Percentiles rank a stretch among this genome's conserved stretches.
Evolutionary conservation across 805 yeast species (phyloP).

Genomic region (Candida suzukii): DNA sequence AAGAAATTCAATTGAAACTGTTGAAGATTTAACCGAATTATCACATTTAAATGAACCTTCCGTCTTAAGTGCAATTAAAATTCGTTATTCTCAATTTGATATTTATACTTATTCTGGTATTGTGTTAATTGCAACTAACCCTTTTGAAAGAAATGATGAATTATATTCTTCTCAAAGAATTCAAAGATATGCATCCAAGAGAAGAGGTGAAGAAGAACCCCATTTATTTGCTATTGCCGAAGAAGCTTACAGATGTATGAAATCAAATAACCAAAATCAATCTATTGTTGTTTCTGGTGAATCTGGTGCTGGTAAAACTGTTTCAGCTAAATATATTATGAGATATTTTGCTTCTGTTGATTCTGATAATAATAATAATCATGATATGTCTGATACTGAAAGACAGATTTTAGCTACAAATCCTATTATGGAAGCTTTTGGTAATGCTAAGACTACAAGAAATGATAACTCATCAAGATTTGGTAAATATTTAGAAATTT

Average conservation of each 20-base stretch:
- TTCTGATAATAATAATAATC: constrained; percentile 28
- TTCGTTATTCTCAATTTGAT: constrained; percentile 81
- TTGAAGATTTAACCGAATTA: constrained; percentile 87
- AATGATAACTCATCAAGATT: constrained; percentile 97
- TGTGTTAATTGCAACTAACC: constrained; percentile 92
- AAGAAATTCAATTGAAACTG: constrained; percentile 89
- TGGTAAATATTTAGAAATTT: constrained; percentile 90
- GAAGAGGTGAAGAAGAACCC: constrained; percentile 93
- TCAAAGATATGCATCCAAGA: constrained; percentile 89
- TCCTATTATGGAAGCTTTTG: constrained; percentile 97
- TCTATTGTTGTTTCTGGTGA: constrained; percentile 97
- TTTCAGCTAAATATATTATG: constrained; percentile 95
- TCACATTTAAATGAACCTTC: constrained; percentile 96
- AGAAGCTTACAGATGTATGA: constrained; percentile 95
- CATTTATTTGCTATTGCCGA: constrained; percentile 97
- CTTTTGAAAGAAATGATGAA: constrained; percentile 88
- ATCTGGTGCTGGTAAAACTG: constrained; percentile 98
- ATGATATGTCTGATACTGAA: constrained; percentile 85
- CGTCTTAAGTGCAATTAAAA: constrained; percentile 85
- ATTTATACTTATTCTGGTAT: constrained; percentile 96
- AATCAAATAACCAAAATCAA: constrained; percentile 75
- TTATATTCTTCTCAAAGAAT: constrained; percentile 87
- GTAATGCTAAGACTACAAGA: constrained; percentile 96
- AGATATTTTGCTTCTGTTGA: constrained; percentile 96
- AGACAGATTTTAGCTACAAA: constrained; percentile 93